Evolutionary conservation across 768 basidiomycete species (phyloP), one percentile per base, ranked within the genome.

Genomic region (Termitomyces titanicus): DNA sequence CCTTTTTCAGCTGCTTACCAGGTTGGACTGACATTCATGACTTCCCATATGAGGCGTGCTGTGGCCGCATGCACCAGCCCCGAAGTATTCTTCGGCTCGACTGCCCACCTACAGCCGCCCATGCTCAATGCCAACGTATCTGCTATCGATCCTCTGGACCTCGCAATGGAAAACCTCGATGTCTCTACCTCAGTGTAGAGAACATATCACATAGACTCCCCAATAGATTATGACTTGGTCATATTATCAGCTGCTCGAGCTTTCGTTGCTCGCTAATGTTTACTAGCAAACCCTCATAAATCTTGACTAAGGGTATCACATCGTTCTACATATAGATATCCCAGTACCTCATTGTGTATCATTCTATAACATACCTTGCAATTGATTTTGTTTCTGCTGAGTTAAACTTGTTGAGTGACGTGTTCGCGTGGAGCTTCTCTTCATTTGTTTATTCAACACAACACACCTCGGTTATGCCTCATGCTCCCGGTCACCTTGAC

Each of bases 31-130:
- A 89, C 94, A 22, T 95, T 95, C 80, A 74, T 99, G 62, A 92
- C 93, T 20, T 89, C 79, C 33, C 91, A 93, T 66, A 96, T 97
- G 92, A 84, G 96, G 39, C 88, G 96, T 43, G 96, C 97, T 10
- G 90, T 98, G 24, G 89, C 96, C 3, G 86, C 94, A 13, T 97
- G 96, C 73, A 95, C 94, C 0, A 91, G 89, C 51, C 94, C 94
- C 10, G 94, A 94, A 66, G 81, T 93, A 33, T 91, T 92, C 82
- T 94, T 94, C 64, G 83, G 84, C 53, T 73, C 76, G 31, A 72
- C 74, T 5, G 74, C 69, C 34, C 68, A 70, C 53, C 68, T 70
- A 7, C 74, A 79, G 27, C 67, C 68, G 7, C 68, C 70, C 24
- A 65, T 72, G 13, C 61, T 71, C 51, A 72, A 69, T 33, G 72